phyloP scores from a whole-genome alignment of 208 protist species.

The Angomonas ambiguus region DNA sequence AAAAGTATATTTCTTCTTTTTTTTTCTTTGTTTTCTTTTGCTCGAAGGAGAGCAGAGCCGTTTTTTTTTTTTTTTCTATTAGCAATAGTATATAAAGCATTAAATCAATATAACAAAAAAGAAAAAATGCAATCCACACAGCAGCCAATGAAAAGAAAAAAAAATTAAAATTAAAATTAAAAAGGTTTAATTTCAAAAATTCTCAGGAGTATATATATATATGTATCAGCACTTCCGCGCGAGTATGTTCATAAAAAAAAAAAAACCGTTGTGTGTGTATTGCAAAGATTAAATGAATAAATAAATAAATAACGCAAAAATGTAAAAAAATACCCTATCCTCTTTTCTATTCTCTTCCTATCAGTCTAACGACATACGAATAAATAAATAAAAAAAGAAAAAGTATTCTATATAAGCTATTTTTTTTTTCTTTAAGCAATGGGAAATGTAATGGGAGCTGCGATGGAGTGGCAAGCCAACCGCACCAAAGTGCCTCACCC shows the following conservation, averaged over 20 bases:
- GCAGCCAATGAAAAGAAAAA: no score
- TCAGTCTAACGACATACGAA: no score
- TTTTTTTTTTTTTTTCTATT: constrained; percentile 12
- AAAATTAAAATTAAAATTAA: neutral
- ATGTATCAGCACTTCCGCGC: no score
- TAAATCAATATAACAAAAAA: constrained; percentile 13
- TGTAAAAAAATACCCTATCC: neutral
- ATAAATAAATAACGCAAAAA: neutral
- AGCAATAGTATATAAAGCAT: constrained; percentile 11
- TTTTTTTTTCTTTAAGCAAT: constrained; percentile 23
- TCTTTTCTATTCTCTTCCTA: neutral
- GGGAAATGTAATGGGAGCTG: constrained; percentile 41
- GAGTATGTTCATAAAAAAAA: constrained; percentile 2
- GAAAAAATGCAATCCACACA: neutral
- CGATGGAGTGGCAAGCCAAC: constrained; percentile 39
- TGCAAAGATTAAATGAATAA: neutral
- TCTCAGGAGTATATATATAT: no score
- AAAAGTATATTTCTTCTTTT: constrained; percentile 12
- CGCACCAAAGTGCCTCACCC: constrained; percentile 19
- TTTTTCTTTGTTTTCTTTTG: constrained; percentile 23
- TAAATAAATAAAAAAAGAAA: neutral
- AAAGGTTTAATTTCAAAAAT: constrained; percentile 18
- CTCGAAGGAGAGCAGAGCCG: no score
- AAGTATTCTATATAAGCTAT: neutral
- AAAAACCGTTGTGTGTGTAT: neutral